phyloP scores from a whole-genome alignment of 2,329 filamentous ascomycete genomes.

The Phyllosticta paracitricarpa region DNA sequence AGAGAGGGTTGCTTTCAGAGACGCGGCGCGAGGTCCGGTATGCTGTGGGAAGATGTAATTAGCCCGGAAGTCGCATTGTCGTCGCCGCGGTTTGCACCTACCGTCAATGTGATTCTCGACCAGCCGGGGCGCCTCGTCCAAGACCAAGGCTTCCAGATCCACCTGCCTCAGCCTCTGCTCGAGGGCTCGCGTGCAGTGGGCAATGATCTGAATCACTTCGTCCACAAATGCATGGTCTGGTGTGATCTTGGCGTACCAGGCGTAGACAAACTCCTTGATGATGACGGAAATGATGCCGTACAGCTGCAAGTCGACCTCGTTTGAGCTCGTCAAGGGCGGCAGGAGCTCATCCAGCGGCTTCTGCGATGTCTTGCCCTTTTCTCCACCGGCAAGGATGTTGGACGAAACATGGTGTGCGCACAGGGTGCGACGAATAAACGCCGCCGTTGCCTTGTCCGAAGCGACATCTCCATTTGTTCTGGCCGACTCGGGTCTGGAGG shows the following conservation, averaged over 20 bases:
- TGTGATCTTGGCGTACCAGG: conserved; percentile 90
- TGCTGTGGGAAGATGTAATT: conserved; percentile 39
- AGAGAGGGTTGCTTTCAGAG: conserved; percentile 48
- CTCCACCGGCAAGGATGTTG: conserved; percentile 35
- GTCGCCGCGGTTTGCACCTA: conserved; percentile 33
- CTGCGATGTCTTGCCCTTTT: conserved; percentile 48
- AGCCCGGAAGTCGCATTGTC: conserved; percentile 16
- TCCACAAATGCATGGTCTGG: conserved; percentile 79
- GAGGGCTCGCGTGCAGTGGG: conserved; percentile 78
- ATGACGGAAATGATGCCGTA: conserved; percentile 89
- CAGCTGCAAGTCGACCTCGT: conserved; percentile 84
- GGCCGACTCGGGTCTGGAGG: background rate
- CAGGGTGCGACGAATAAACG: conserved; percentile 73
- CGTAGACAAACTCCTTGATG: conserved; percentile 79
- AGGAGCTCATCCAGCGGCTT: conserved; percentile 70
- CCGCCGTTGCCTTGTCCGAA: conserved; percentile 68
- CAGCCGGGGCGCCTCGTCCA: conserved; percentile 81
- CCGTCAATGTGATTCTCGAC: conserved; percentile 71
- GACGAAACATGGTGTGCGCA: conserved; percentile 53
- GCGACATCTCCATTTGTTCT: conserved; percentile 11
- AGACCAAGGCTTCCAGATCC: conserved; percentile 69
- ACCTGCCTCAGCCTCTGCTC: conserved; percentile 77
- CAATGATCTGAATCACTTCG: conserved; percentile 82
- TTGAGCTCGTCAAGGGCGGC: conserved; percentile 85
- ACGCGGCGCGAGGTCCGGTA: conserved; percentile 59